Evolutionary conservation across 2,329 filamentous ascomycete species (phyloP), one percentile per base, ranked within the genome.

Genomic region (Xylaria sp.): DNA sequence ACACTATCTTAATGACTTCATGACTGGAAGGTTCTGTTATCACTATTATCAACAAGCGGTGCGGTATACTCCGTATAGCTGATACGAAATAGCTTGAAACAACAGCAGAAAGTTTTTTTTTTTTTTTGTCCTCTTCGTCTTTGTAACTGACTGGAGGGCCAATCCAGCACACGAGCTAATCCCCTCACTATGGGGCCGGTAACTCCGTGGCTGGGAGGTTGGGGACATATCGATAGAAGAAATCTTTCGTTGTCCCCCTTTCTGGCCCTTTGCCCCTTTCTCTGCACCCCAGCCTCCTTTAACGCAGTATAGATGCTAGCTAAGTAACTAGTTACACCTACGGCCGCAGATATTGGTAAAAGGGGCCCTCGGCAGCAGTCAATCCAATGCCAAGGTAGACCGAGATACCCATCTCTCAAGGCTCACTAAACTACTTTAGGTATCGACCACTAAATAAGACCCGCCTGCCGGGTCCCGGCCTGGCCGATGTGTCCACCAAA

Each of bases 391-490:
- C 15, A n/a, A 7, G 38, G 13, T 3, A 13, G 5, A 28, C 28
- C 28, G 17, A 6, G 10, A n/a, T 44, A n/a, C n/a, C 40, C 17
- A 10, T 23, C 20, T 48, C 46, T 11, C 10, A 13, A 48, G 26
- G 46, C 26, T 28, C 17, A 36, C 31, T n/a, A 54, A 56, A 23
- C 53, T 23, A 4, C 31, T 38, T 56, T 38, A 15, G 53, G 6
- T 33, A n/a, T 38, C 17, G 53, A 11, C 36, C 33, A 51, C 57
- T 42, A 4, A 57, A 57, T 28, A 23, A 38, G 20, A 48, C 33
- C 40, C 28, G 40, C 23, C 49, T 51, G 63, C 67, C 63, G 67
- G 63, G 53, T 63, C 57, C 68, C 68, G 68, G 60, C 62, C 49
- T 56, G 53, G 53, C 33, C 53, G 44, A 48, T 10, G 20, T 33